Conservation (phyloP, 2,329 filamentous ascomycete genomes). For the Mollisia scopiformis region DNA sequence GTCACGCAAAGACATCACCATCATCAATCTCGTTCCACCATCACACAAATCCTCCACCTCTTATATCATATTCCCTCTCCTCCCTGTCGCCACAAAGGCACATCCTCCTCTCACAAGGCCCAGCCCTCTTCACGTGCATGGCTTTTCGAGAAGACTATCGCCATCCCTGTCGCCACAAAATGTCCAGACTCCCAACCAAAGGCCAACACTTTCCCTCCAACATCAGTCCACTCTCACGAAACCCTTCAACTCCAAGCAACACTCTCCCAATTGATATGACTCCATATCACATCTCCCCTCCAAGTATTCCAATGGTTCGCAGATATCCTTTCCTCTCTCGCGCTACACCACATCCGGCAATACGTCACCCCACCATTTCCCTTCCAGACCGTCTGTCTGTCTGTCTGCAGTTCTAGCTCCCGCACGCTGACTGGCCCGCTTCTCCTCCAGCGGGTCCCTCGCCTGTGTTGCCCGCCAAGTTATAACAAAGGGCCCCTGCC, state of each 20-base stretch:
- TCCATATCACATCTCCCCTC: background rate
- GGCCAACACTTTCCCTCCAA: background rate
- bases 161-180: slow-evolving; percentile 30
- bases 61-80: background rate
- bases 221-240: background rate
- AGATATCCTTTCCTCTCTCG: background rate
- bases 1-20: background rate
- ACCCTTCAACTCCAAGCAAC: background rate
- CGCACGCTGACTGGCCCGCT: too few relatives aligned
- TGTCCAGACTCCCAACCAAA: slow-evolving; percentile 17
- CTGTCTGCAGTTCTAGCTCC: background rate
- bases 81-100: background rate
- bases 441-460: too few relatives aligned
- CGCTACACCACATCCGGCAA: slow-evolving; percentile 12
- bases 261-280: background rate
- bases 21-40: background rate
- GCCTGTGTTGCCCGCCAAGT: too few relatives aligned
- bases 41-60: background rate
- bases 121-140: background rate
- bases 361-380: slow-evolving; percentile 12
- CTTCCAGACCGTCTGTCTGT: background rate
- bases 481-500: slow-evolving; percentile 4
- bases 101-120: background rate
- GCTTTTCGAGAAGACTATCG: slow-evolving; percentile 3
- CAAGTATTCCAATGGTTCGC: background rate